These are phyloP conservation scores for Aspergillus viridinutans DNA, from an alignment of 2,329 filamentous ascomycete species.

Conservation along the genomic window DNA sequence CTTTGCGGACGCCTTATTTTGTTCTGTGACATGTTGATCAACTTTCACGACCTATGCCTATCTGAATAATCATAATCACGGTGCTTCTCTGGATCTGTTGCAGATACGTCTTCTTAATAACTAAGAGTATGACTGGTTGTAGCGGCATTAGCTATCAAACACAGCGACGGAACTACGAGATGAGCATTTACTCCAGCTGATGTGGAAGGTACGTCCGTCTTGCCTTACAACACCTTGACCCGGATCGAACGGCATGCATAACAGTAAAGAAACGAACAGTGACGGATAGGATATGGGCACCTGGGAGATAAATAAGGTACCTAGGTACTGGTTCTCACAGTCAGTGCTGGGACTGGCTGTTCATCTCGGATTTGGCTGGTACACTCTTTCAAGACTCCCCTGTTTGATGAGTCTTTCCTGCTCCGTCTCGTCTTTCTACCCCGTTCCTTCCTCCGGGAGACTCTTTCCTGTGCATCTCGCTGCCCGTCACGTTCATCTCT, in stretches of 20 bases:
- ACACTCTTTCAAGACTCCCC: background rate
- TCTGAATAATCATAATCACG: background rate
- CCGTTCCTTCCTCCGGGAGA: background rate
- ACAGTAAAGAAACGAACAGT: background rate
- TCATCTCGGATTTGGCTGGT: background rate
- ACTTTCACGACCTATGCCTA: background rate
- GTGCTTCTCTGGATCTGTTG: background rate
- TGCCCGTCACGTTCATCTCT: background rate
- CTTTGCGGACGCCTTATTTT: background rate
- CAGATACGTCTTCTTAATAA: background rate
- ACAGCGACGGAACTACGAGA: background rate
- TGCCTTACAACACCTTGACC: background rate
- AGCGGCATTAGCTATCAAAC: background rate
- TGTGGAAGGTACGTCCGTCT: background rate
- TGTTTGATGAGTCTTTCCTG: background rate
- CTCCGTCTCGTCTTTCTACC: background rate
- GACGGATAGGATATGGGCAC: background rate
- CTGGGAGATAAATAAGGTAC: background rate
- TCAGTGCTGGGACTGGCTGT: background rate
- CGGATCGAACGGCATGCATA: background rate
- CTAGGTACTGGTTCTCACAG: background rate
- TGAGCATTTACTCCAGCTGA: background rate
- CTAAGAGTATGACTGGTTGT: background rate
- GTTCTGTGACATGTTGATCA: background rate
- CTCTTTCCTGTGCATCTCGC: background rate